phyloP scores from a whole-genome alignment of 176 grass and related monocot species.

The Avena insularis region DNA sequence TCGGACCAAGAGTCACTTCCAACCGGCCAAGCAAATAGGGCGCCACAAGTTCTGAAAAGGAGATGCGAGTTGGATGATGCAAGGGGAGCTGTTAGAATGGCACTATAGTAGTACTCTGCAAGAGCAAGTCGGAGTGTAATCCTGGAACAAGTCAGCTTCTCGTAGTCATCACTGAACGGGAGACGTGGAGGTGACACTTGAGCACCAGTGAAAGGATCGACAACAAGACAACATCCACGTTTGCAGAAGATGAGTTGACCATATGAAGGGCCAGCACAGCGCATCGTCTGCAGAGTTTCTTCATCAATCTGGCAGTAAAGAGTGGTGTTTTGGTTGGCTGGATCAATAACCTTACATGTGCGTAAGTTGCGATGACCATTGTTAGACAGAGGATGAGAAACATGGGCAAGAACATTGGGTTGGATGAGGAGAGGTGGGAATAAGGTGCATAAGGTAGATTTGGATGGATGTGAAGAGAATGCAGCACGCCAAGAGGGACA shows the following conservation, averaged over 20 bases:
- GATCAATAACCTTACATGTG: slow-evolving; percentile 39
- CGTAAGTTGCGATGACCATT: background rate
- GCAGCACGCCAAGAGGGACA: slow-evolving; percentile 49
- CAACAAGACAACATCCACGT: slow-evolving; percentile 9
- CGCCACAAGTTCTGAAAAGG: slow-evolving; percentile 26
- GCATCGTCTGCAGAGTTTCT: slow-evolving; percentile 13
- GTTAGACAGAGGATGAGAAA: slow-evolving; percentile 7
- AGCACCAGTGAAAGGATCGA: slow-evolving; percentile 56
- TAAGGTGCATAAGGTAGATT: slow-evolving; percentile 2
- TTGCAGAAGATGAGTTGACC: slow-evolving; percentile 48
- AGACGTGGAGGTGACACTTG: slow-evolving; percentile 42
- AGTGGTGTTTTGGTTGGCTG: background rate
- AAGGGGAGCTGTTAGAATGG: slow-evolving; percentile 52
- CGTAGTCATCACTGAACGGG: background rate
- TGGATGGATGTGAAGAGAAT: slow-evolving; percentile 28
- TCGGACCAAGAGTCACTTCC: too few species aligned
- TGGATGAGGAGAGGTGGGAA: slow-evolving; percentile 46
- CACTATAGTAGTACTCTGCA: slow-evolving; percentile 5
- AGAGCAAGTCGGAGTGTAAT: too few species aligned
- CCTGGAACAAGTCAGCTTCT: background rate
- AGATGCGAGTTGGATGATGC: slow-evolving; percentile 49
- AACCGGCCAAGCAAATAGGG: too few species aligned
- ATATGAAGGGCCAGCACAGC: slow-evolving; percentile 47
- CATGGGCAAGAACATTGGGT: background rate
- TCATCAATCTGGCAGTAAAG: slow-evolving; percentile 21